A percentile compares a stretch with the other conserved stretches of the same genome.
Conservation (phyloP, 257 asterid genomes). For the Nicotiana obtusifolia region DNA sequence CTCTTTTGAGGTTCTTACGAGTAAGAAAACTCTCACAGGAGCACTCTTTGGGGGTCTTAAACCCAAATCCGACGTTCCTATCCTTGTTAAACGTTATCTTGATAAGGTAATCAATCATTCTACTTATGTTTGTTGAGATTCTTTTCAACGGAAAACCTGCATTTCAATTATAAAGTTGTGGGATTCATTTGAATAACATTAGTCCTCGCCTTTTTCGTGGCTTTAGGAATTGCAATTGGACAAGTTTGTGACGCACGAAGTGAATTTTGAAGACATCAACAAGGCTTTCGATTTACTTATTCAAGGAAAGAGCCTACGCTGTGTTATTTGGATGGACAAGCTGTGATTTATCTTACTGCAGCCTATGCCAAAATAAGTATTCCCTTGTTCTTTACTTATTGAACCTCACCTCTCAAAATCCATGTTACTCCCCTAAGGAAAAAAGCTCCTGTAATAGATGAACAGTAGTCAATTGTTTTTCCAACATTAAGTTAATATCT, state of each 20-base stretch:
- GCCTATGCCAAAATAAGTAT: not conserved
- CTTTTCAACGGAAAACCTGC: too few species aligned
- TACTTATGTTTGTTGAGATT: not conserved
- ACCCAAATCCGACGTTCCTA: conserved; percentile 67
- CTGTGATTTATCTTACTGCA: conserved; percentile 11
- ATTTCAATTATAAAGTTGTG: too few species aligned
- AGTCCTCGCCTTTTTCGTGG: too few species aligned
- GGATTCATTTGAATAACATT: too few species aligned
- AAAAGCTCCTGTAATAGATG: too few species aligned
- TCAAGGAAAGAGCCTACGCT: conserved; percentile 67
- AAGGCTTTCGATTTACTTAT: conserved; percentile 63
- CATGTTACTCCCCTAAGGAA: not conserved
- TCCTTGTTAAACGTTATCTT: conserved; percentile 49
- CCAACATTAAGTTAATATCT: too few species aligned
- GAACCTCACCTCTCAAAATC: not conserved
- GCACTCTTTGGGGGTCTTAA: conserved; percentile 67
- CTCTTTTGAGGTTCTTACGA: conserved; percentile 37
- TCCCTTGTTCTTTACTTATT: not conserved
- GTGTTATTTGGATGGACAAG: conserved; percentile 90
- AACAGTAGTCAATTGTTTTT: too few species aligned
- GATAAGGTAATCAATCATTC: conserved; percentile 39
- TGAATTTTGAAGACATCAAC: conserved; percentile 56
- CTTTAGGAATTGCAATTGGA: conserved; percentile 64
- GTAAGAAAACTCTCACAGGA: conserved; percentile 47
- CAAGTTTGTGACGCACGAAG: conserved; percentile 79